These are phyloP conservation scores for Cystobasidium tubakii DNA, from an alignment of 768 basidiomycete species.

Conservation along the genomic window DNA sequence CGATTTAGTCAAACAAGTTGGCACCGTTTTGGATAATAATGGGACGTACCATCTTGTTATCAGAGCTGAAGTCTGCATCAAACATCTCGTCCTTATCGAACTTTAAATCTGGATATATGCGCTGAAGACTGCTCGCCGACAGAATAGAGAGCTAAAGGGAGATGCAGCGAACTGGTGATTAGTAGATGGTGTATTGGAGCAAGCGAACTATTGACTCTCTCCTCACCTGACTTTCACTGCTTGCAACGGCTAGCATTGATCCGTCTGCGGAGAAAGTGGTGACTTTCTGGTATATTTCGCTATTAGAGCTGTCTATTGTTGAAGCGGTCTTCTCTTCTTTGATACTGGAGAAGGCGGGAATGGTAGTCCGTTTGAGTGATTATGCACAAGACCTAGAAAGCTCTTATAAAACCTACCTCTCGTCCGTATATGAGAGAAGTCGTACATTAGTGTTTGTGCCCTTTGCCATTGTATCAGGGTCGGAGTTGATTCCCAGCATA, in stretches of 20 bases:
- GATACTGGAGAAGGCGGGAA: conserved; percentile 53
- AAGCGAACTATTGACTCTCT: conserved; percentile 51
- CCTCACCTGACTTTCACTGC: conserved; percentile 43
- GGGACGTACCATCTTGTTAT: conserved; percentile 54
- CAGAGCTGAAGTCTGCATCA: conserved; percentile 69
- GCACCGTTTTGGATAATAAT: background rate
- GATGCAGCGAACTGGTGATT: too few species aligned
- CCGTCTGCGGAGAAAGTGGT: conserved; percentile 71
- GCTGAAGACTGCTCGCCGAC: conserved; percentile 57
- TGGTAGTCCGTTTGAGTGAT: too few species aligned
- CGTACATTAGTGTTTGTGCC: conserved; percentile 82
- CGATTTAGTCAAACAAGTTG: background rate
- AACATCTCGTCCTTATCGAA: conserved; percentile 73
- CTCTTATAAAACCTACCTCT: conserved; percentile 48
- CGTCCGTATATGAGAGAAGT: conserved; percentile 52
- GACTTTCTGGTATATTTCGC: conserved; percentile 85
- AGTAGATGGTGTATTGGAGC: too few species aligned
- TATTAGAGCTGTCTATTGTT: conserved; percentile 60
- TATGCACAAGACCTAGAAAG: too few species aligned
- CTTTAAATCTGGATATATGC: conserved; percentile 54
- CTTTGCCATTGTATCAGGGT: conserved; percentile 58
- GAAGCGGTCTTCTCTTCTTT: conserved; percentile 55
- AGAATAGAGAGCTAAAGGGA: conserved; percentile 61
- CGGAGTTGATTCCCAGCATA: conserved; percentile 81
- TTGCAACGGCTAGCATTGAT: conserved; percentile 30